These are phyloP conservation scores for Ramichloridium luteum DNA, from an alignment of 2,329 filamentous ascomycete genomes.

Conservation along the genomic window DNA sequence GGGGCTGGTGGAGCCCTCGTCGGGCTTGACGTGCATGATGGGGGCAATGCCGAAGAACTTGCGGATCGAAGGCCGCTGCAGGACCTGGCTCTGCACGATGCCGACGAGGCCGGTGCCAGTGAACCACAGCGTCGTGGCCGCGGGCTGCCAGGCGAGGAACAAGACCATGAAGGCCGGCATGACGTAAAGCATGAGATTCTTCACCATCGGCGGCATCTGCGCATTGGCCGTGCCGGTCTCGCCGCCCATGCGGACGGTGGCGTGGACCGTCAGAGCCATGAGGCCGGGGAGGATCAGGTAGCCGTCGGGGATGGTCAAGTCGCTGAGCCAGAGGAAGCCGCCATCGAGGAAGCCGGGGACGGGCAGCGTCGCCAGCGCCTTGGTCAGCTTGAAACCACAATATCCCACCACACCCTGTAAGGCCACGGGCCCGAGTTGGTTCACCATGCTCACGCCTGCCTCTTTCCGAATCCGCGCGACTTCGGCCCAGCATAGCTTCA, in stretches of 20 bases:
- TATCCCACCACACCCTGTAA: conserved; percentile 59
- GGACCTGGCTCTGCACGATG: conserved; percentile 26
- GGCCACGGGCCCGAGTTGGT: conserved; percentile 44
- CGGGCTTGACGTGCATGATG: conserved; percentile 17
- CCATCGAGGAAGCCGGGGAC: conserved; percentile 66
- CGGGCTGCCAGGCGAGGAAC: conserved; percentile 44
- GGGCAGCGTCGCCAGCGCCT: conserved; percentile 62
- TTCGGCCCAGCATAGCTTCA: conserved; percentile 37
- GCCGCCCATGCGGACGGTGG: conserved; percentile 33
- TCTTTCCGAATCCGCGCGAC: conserved; percentile 40
- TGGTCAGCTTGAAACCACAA: conserved; percentile 67
- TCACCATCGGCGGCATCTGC: conserved; percentile 21
- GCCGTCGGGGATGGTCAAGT: conserved; percentile 67
- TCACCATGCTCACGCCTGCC: conserved; percentile 42
- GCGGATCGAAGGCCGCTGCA: conserved; percentile 28
- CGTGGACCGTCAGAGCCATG: conserved; percentile 24
- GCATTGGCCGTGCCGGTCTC: conserved; percentile 31
- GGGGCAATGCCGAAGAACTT: conserved; percentile 28
- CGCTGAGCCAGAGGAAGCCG: conserved; percentile 63
- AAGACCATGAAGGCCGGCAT: conserved; percentile 43
- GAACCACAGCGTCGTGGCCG: conserved; percentile 53
- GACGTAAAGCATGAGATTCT: conserved; percentile 32
- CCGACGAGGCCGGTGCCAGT: conserved; percentile 32
- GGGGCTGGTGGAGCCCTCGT: conserved; percentile 2
- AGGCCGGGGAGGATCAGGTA: conserved; percentile 56